Conservation (phyloP, 768 basidiomycete genomes). For the Phylloporus arenicola region DNA sequence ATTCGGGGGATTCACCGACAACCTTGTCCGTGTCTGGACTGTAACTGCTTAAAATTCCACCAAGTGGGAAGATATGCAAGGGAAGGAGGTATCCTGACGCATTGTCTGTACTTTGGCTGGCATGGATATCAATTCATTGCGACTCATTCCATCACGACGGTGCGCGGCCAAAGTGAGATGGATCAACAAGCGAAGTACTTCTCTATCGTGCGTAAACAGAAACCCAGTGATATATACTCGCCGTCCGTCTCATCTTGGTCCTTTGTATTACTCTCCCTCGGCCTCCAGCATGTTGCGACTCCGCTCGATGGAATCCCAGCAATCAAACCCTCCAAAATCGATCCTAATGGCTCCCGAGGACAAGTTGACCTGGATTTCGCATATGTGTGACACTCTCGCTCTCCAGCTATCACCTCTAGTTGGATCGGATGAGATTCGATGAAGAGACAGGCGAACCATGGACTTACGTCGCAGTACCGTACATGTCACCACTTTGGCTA, state of each 20-base stretch:
- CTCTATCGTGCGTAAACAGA: not conserved
- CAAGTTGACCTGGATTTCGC: slow-evolving; percentile 68
- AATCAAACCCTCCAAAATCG: slow-evolving; percentile 71
- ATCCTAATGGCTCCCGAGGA: slow-evolving; percentile 56
- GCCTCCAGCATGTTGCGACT: slow-evolving; percentile 61
- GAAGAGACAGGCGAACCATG: not conserved
- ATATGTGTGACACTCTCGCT: slow-evolving; percentile 60
- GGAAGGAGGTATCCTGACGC: slow-evolving; percentile 15
- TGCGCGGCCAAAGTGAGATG: not conserved
- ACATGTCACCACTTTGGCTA: slow-evolving; percentile 53
- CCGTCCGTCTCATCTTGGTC: too few relatives aligned
- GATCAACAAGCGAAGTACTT: not conserved
- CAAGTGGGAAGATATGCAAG: slow-evolving; percentile 15
- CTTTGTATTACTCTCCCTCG: slow-evolving; percentile 8
- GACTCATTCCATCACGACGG: slow-evolving; percentile 4
- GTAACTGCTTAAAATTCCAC: slow-evolving; percentile 49
- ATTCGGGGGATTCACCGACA: slow-evolving; percentile 95
- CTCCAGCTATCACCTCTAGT: slow-evolving; percentile 79
- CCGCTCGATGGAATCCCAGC: slow-evolving; percentile 64
- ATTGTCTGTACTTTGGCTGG: slow-evolving; percentile 23
- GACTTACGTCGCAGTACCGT: slow-evolving; percentile 75
- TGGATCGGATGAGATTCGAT: slow-evolving; percentile 3
- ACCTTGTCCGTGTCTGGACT: slow-evolving; percentile 89
- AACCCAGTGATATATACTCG: not conserved
- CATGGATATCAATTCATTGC: slow-evolving; percentile 17